Conservation (phyloP, 2,329 filamentous ascomycete species). For the Cryphonectria parasitica region DNA sequence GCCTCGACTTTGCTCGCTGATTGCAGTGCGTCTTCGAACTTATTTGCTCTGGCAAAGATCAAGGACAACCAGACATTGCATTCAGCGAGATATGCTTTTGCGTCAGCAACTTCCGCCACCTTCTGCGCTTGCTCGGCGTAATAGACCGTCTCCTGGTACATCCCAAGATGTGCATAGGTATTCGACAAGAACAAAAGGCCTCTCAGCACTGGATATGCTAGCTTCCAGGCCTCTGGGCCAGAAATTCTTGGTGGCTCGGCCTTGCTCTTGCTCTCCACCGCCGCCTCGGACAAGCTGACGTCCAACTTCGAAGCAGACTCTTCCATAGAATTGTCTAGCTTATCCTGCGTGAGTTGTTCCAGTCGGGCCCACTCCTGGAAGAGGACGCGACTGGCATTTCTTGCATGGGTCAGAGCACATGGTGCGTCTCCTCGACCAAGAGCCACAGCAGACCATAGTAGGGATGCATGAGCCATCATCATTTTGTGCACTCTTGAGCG, state of each 20-base stretch:
- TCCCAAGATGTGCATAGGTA: constrained; percentile 80
- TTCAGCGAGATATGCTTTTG: constrained; percentile 61
- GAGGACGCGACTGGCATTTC: constrained; percentile 59
- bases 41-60: constrained; percentile 60
- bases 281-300: constrained; percentile 28
- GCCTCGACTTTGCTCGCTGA: constrained; percentile 58
- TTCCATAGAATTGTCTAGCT: constrained; percentile 32
- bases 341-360: constrained; percentile 44
- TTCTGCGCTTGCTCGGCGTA: constrained; percentile 84
- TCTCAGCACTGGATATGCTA: constrained; percentile 74
- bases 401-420: constrained; percentile 60
- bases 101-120: constrained; percentile 70
- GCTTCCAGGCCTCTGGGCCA: constrained; percentile 76
- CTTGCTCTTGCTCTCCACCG: constrained; percentile 35
- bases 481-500: constrained; percentile 47
- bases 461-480: constrained; percentile 61
- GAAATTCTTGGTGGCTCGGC: constrained; percentile 40
- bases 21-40: constrained; percentile 60
- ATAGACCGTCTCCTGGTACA: constrained; percentile 86
- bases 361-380: constrained; percentile 60
- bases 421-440: constrained; percentile 65
- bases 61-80: constrained; percentile 59
- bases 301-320: constrained; percentile 18
- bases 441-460: constrained; percentile 67
- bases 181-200: constrained; percentile 74